Evolutionary conservation across 2,329 filamentous ascomycete species (phyloP).

Genomic region (Aureobasidium vineae): DNA sequence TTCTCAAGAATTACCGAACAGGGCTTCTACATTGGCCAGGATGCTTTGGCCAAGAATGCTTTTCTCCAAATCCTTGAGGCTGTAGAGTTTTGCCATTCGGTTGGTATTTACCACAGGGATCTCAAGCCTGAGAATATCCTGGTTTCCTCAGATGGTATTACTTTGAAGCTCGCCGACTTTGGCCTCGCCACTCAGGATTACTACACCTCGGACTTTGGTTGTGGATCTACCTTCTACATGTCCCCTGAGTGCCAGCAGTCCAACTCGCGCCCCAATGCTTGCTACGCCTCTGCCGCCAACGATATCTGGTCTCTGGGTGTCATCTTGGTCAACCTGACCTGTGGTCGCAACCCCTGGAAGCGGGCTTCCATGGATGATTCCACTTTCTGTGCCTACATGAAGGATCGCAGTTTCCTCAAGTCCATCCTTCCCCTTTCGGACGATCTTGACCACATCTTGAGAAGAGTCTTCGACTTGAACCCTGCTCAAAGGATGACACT

Average conservation of each 20-base stretch:
- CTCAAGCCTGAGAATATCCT: conserved; percentile 98
- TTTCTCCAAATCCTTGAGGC: conserved; percentile 97
- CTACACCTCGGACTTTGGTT: conserved; percentile 90
- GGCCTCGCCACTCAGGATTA: conserved; percentile 84
- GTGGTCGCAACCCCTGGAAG: conserved; percentile 98
- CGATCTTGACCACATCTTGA: conserved; percentile 84
- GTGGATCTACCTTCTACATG: conserved; percentile 99
- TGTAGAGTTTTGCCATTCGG: conserved; percentile 88
- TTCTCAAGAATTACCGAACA: conserved; percentile 98
- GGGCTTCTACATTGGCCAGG: conserved; percentile 89
- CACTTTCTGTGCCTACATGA: conserved; percentile 87
- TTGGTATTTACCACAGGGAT: conserved; percentile 95
- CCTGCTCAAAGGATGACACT: conserved; percentile 80
- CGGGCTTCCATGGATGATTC: conserved; percentile 90
- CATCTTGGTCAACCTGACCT: conserved; percentile 95
- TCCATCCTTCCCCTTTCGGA: conserved; percentile 88
- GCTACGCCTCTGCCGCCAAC: conserved; percentile 89
- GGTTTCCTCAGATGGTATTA: conserved; percentile 82
- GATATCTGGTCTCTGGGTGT: conserved; percentile 99
- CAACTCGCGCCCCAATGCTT: conserved; percentile 65
- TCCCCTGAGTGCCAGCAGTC: conserved; percentile 96
- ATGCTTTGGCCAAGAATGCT: conserved; percentile 77
- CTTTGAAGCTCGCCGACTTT: conserved; percentile 96
- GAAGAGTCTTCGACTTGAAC: conserved; percentile 82
- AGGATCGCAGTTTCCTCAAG: conserved; percentile 82